Conservation (phyloP, 2,329 filamentous ascomycete genomes). For the Pseudomassariella vexata region DNA sequence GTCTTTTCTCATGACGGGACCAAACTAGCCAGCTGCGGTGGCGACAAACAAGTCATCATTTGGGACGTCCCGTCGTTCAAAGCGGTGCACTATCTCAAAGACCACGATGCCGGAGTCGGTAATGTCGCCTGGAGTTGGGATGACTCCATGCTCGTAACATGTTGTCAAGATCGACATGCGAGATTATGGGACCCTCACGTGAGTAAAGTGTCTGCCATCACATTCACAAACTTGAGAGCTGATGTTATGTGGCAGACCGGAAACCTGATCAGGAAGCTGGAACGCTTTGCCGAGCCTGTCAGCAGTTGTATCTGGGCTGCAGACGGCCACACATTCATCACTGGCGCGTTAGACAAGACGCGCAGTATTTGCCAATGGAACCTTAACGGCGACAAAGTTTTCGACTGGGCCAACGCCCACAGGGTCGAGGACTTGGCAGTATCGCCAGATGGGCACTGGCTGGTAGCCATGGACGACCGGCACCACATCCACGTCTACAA, state of each 20-base stretch:
- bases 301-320: constrained; percentile 86
- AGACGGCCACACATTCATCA: constrained; percentile 71
- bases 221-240: no score
- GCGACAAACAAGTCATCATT: constrained; percentile 68
- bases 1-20: constrained; percentile 84
- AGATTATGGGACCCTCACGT: constrained; percentile 70
- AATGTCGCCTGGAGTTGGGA: constrained; percentile 91
- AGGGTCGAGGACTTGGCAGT: constrained; percentile 82
- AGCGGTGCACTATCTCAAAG: constrained; percentile 54
- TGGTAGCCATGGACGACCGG: constrained; percentile 71
- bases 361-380: constrained; percentile 68
- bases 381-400: constrained; percentile 52
- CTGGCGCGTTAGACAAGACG: constrained; percentile 66
- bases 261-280: constrained; percentile 54
- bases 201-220: constrained; percentile 22
- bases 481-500: constrained; percentile 77
- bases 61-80: constrained; percentile 73
- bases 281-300: constrained; percentile 74
- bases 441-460: constrained; percentile 70
- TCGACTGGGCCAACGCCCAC: constrained; percentile 64
- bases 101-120: constrained; percentile 67
- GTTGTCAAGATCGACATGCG: constrained; percentile 67
- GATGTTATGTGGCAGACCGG: constrained; percentile 46
- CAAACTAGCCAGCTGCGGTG: constrained; percentile 76
- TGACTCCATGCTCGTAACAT: constrained; percentile 79